Conservation (phyloP, 305 asterid genomes). For the Solanum hybrid region DNA sequence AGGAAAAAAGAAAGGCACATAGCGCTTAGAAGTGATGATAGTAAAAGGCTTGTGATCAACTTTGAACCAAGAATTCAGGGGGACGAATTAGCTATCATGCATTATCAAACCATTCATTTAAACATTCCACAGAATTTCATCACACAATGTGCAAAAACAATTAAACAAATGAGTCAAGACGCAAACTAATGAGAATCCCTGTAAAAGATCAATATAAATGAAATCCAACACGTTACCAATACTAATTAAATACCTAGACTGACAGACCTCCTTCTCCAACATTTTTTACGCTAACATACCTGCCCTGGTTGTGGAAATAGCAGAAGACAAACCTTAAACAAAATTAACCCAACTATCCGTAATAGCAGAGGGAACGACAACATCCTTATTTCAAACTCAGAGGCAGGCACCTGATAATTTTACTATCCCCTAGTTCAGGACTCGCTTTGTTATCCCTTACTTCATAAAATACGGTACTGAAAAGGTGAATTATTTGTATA, state of each 20-base stretch:
- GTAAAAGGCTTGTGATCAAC: not conserved
- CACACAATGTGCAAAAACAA: not conserved
- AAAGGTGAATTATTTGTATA: too few species aligned
- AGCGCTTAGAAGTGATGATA: not conserved
- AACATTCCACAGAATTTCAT: not conserved
- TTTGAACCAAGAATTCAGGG: not conserved
- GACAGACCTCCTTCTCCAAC: conserved; percentile 48
- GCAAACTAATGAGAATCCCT: not conserved
- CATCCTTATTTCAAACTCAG: not conserved
- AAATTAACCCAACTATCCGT: not conserved
- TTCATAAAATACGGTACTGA: too few species aligned
- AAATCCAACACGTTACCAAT: not conserved
- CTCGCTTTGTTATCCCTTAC: too few species aligned
- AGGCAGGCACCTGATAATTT: not conserved
- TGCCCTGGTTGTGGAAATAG: conserved; percentile 55
- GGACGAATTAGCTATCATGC: not conserved
- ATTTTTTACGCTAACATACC: conserved; percentile 64
- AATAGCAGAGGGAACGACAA: not conserved
- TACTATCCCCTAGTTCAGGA: too few species aligned
- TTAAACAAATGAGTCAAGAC: not conserved
- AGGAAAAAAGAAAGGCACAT: not conserved
- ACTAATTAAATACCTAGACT: conserved; percentile 15
- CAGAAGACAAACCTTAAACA: not conserved
- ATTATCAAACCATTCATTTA: not conserved
- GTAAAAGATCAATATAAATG: not conserved